Percentiles rank a stretch among this genome's conserved stretches.
Evolutionary conservation across 345 rosid species (phyloP).

Genomic region (Eucalyptus marginata): DNA sequence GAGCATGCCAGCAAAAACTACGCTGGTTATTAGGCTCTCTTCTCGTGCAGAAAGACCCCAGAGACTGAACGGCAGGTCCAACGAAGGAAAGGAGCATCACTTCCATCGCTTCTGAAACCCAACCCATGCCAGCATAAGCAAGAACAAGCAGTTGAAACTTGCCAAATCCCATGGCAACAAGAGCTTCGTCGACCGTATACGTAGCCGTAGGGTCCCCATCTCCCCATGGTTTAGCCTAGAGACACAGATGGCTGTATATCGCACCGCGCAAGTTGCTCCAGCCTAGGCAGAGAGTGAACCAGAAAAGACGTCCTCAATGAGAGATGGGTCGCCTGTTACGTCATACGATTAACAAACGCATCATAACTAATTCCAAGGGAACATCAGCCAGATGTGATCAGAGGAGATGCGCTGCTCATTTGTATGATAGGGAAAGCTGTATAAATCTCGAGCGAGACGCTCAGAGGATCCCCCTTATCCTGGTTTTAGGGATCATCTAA

Average conservation of each 20-base stretch:
- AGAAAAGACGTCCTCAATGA: neutral
- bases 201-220: slow-evolving; percentile 9
- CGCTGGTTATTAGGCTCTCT: slow-evolving; percentile 65
- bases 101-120: slow-evolving; percentile 94
- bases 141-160: slow-evolving; percentile 62
- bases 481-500: neutral
- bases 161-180: slow-evolving; percentile 68
- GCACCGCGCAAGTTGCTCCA: neutral
- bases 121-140: slow-evolving; percentile 88
- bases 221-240: slow-evolving; percentile 1
- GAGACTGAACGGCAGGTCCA: slow-evolving; percentile 68
- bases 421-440: neutral
- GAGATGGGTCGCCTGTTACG: neutral
- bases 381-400: neutral
- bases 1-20: slow-evolving; percentile 85
- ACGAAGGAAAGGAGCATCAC: slow-evolving; percentile 90
- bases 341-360: neutral
- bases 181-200: slow-evolving; percentile 85
- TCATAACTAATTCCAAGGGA: neutral
- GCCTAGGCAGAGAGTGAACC: neutral
- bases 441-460: neutral
- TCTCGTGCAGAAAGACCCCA: slow-evolving; percentile 70
- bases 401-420: neutral
- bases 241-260: neutral
- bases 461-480: neutral